Evolutionary conservation across 176 grass and related monocot genomes (phyloP).

Genomic region (Oryza meridionalis): DNA sequence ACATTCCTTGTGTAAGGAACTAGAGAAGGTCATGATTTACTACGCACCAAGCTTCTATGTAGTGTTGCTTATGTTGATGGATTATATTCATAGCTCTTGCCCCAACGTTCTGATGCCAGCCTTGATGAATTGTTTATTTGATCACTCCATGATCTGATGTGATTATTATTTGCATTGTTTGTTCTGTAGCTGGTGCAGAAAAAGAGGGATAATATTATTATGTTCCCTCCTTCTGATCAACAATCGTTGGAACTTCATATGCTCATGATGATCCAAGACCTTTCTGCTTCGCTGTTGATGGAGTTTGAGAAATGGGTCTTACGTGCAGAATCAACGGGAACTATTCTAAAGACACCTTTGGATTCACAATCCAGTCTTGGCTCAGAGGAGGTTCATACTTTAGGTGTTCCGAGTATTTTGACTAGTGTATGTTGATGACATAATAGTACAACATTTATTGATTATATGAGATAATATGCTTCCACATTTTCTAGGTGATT

Average conservation of each 20-base stretch:
- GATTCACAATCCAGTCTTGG: slow-evolving; percentile 99
- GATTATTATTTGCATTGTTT: slow-evolving; percentile 25
- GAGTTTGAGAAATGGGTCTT: slow-evolving; percentile 99
- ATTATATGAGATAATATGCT: slow-evolving; percentile 44
- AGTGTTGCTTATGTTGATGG: background rate
- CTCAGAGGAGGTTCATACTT: slow-evolving; percentile 98
- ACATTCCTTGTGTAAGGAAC: slow-evolving; percentile 2
- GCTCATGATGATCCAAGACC: slow-evolving; percentile 98
- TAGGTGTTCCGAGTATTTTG: slow-evolving; percentile 87
- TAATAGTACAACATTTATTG: slow-evolving; percentile 38
- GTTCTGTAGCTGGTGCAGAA: slow-evolving; percentile 63
- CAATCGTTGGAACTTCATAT: slow-evolving; percentile 93
- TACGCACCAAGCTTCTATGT: background rate
- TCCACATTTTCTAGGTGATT: slow-evolving; percentile 68
- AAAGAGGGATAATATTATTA: slow-evolving; percentile 85
- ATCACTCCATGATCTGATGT: slow-evolving; percentile 7
- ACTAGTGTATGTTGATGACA: slow-evolving; percentile 48
- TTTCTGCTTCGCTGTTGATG: slow-evolving; percentile 91
- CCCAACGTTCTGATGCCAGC: background rate
- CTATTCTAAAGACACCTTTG: slow-evolving; percentile 98
- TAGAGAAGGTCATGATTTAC: background rate
- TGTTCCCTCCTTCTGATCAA: slow-evolving; percentile 82
- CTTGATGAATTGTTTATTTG: slow-evolving; percentile 12
- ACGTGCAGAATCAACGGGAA: slow-evolving; percentile 92
- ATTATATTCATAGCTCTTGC: slow-evolving; percentile 8